phyloP scores from a whole-genome alignment of 495 filamentous ascomycete genomes.

The Aspergillus heteromorphus region DNA sequence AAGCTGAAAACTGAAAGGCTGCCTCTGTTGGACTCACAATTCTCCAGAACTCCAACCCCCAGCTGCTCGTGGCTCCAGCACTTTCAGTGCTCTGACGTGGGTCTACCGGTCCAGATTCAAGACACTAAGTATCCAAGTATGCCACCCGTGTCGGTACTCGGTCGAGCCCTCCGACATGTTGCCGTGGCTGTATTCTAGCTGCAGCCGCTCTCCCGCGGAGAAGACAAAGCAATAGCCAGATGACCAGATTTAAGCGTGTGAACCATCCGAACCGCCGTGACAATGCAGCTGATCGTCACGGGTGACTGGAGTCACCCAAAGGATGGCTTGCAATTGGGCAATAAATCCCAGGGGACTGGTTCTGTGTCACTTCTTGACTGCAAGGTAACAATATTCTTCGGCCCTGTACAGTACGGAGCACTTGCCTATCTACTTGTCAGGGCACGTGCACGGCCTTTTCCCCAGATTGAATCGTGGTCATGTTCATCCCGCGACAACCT shows the following conservation, averaged over 20 bases:
- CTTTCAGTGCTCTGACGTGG: not conserved
- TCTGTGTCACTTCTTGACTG: conserved; percentile 7
- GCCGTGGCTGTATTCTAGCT: not conserved
- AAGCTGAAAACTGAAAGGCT: not conserved
- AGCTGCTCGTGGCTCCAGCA: not conserved
- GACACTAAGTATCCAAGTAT: too few relatives aligned
- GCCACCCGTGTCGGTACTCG: too few relatives aligned
- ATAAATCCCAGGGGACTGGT: conserved; percentile 10
- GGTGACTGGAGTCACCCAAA: not conserved
- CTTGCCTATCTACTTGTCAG: not conserved
- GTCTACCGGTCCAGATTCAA: too few relatives aligned
- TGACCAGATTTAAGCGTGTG: not conserved
- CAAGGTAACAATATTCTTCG: not conserved
- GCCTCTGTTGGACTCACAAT: not conserved
- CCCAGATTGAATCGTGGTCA: not conserved
- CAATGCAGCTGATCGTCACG: not conserved
- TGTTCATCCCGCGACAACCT: not conserved
- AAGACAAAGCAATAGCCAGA: conserved; percentile 1
- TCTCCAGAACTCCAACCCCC: not conserved
- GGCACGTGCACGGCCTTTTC: not conserved
- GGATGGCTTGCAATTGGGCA: conserved; percentile 3
- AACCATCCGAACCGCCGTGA: not conserved
- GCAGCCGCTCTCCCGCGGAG: not conserved
- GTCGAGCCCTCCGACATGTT: not conserved
- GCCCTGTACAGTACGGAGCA: not conserved